Percentiles rank a stretch among this genome's conserved stretches.
Conservation (phyloP, 2,329 filamentous ascomycete genomes). For the Microdochium nivale region DNA sequence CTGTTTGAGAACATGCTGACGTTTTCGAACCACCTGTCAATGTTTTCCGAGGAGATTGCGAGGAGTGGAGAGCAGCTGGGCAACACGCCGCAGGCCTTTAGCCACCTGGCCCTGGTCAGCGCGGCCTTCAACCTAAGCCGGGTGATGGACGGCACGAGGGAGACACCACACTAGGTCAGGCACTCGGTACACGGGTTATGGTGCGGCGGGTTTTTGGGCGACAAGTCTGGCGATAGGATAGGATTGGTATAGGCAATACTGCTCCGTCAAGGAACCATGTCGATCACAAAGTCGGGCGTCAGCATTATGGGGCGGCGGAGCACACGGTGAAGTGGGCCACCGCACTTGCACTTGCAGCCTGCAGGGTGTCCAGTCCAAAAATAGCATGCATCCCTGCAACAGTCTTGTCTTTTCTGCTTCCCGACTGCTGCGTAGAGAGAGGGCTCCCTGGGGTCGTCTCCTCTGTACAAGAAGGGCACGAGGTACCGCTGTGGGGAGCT, state of each 20-base stretch:
- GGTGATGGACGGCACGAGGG: background rate
- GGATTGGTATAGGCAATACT: too few species aligned
- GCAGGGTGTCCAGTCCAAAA: background rate
- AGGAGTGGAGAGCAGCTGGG: conserved; percentile 68
- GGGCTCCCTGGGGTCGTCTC: too few species aligned
- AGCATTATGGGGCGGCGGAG: too few species aligned
- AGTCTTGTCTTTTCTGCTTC: too few species aligned
- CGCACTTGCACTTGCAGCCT: background rate
- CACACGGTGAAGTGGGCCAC: background rate
- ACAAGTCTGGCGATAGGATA: too few species aligned
- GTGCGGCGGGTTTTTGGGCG: too few species aligned
- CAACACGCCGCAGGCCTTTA: conserved; percentile 74
- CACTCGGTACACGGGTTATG: too few species aligned
- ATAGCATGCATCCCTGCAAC: background rate
- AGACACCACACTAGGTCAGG: background rate
- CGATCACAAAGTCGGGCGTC: too few species aligned
- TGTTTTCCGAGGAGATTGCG: conserved; percentile 75
- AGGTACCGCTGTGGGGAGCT: too few species aligned
- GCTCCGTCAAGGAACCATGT: too few species aligned
- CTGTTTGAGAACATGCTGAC: conserved; percentile 71
- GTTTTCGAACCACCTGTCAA: conserved; percentile 68
- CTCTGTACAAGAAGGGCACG: too few species aligned
- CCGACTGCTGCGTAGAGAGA: too few species aligned
- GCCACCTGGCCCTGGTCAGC: conserved; percentile 66
- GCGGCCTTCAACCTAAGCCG: conserved; percentile 69